Base-by-base conservation (phyloP, 2,329 filamentous ascomycete species). In the Dryadomyces sulphureus region DNA sequence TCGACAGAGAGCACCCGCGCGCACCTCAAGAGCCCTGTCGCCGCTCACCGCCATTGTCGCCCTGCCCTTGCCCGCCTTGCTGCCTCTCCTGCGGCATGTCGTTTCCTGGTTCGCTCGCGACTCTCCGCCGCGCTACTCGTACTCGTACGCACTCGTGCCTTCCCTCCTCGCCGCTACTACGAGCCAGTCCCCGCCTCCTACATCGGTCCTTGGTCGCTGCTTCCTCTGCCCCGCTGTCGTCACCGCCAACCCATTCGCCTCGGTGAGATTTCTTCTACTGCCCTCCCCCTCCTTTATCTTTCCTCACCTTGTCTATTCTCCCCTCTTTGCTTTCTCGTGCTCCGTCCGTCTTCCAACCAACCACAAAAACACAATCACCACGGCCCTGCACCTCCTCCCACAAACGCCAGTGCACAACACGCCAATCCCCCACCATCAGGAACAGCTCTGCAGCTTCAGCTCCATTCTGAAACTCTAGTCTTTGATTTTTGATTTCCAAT, bases 161-260 rank as follows among this genome's bases (percentile, higher is more conserved):
- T 19, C 45, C 40, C 22, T n/a, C n/a, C n/a, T 41, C 43, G 5
- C 41, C 38, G 38, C 45, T 50, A 50, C 38, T 50, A 39, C 47
- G 43, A 52, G 21, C 36, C 20, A 34, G 44, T 30, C 39, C 39
- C 46, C 39, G 38, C 43, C 48, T 47, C 45, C 25, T 21, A n/a
- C 20, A 17, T 34, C 45, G 40, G 45, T 46, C 49, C 43, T 40
- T 36, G 20, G 38, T 45, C 36, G 39, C 30, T 40, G 42, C 22
- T 36, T 19, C 16, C 24, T n/a, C 17, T 45, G 43, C 50, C 46
- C 50, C 50, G 50, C 50, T 50, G 50, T 47, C 48, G 50, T 52
- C 50, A 48, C 48, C 43, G 35, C 20, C 46, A 41, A 22, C 43
- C 12, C 44, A 40, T 22, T 25, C 34, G 11, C 39, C 48, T 43